phyloP scores from a whole-genome alignment of 192 early-diverging fungal species.

The Entomortierella beljakovae region DNA sequence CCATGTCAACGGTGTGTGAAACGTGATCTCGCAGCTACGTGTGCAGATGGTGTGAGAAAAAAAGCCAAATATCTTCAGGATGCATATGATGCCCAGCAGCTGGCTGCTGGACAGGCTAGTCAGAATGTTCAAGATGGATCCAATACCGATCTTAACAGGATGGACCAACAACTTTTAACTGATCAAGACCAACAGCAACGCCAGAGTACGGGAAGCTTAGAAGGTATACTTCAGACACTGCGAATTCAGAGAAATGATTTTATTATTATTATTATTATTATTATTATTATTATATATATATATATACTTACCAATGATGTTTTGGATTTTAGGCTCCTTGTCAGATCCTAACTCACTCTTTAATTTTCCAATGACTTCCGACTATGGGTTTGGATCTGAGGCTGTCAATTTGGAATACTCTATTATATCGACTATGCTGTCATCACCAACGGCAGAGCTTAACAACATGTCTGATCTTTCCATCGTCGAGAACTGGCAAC shows the following conservation, averaged over 20 bases:
- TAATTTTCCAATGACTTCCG: constrained; percentile 46
- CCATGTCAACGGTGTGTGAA: constrained; percentile 93
- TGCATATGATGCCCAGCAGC: constrained; percentile 57
- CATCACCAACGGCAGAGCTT: constrained; percentile 64
- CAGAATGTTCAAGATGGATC: constrained; percentile 19
- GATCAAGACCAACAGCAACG: constrained; percentile 35
- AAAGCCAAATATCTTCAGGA: constrained; percentile 94
- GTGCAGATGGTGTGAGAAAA: constrained; percentile 88
- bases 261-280: too few species aligned
- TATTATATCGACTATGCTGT: constrained; percentile 91
- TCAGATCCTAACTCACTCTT: constrained; percentile 38
- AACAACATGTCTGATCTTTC: constrained; percentile 43
- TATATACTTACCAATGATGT: background rate
- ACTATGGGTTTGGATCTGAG: constrained; percentile 88
- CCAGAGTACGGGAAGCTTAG: constrained; percentile 24
- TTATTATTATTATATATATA: too few species aligned
- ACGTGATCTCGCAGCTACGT: constrained; percentile 76
- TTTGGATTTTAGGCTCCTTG: constrained; percentile 10
- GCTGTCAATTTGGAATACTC: constrained; percentile 90
- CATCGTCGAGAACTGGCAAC: constrained; percentile 54
- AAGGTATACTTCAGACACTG: constrained; percentile 13
- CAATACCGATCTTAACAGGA: constrained; percentile 1
- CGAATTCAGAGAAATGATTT: background rate
- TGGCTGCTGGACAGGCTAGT: constrained; percentile 32
- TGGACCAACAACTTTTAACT: constrained; percentile 20